These are phyloP conservation scores for Ensete ventricosum DNA, from an alignment of 176 grass and related monocot species.

Conservation along the genomic window DNA sequence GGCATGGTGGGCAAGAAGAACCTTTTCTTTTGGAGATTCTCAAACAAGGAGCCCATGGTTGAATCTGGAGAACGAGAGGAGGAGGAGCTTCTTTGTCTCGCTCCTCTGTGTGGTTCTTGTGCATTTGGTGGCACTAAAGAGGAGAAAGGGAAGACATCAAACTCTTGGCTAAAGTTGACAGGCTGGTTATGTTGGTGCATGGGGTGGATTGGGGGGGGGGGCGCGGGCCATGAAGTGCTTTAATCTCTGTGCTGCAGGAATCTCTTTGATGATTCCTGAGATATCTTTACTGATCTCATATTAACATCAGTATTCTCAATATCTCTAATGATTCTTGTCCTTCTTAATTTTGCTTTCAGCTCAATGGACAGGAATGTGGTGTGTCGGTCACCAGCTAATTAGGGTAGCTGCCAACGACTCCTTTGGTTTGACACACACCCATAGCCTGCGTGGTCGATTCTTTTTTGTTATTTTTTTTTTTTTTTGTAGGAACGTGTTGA, in stretches of 20 bases:
- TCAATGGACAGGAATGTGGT: too few relatives aligned
- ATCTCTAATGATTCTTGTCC: too few relatives aligned
- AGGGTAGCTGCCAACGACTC: too few relatives aligned
- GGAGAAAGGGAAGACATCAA: conserved; percentile 3
- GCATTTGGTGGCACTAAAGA: not conserved
- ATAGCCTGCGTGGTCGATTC: too few relatives aligned
- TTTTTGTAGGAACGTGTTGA: too few relatives aligned
- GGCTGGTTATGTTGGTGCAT: conserved; percentile 38
- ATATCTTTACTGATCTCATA: not conserved
- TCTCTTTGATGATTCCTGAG: not conserved
- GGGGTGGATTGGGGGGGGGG: conserved; percentile 11
- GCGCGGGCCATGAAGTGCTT: conserved; percentile 15
- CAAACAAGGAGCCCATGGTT: conserved; percentile 66
- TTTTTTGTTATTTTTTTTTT: too few relatives aligned
- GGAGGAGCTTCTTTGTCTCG: not conserved
- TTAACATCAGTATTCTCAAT: too few relatives aligned
- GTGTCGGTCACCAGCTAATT: too few relatives aligned
- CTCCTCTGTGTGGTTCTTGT: not conserved
- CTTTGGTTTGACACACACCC: too few relatives aligned
- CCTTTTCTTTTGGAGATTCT: conserved; percentile 74
- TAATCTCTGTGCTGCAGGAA: not conserved
- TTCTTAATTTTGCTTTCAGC: too few relatives aligned
- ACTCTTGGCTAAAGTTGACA: conserved; percentile 24
- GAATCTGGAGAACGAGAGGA: not conserved
- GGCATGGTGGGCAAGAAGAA: conserved; percentile 67